A percentile compares a stretch with the other conserved stretches of the same genome.
These are phyloP conservation scores for Hericium erinaceus DNA, from an alignment of 768 basidiomycete genomes.

Conservation along the genomic window DNA sequence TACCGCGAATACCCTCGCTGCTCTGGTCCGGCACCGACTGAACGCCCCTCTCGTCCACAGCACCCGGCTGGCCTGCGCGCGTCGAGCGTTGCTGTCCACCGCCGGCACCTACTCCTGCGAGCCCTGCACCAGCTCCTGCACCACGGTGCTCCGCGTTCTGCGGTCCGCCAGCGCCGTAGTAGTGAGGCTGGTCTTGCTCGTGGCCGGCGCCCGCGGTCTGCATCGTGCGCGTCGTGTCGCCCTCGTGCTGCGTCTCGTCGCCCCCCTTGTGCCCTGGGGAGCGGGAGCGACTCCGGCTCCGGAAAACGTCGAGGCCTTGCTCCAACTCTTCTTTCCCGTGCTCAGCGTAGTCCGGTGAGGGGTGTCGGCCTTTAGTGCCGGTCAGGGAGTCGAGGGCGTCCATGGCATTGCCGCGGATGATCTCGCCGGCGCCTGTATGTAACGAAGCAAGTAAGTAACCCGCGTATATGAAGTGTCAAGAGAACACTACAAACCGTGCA, in stretches of 20 bases:
- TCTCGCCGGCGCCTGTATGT: background rate
- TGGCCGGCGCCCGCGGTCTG: no score
- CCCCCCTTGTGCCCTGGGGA: no score
- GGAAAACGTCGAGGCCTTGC: no score
- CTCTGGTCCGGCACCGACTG: background rate
- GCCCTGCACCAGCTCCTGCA: background rate
- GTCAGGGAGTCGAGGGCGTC: background rate
- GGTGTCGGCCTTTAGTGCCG: background rate
- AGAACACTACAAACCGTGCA: background rate
- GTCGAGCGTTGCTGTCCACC: background rate
- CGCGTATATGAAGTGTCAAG: background rate
- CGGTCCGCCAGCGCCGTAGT: background rate
- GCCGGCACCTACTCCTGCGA: background rate
- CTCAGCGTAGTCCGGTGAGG: background rate
- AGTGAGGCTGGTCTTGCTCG: no score
- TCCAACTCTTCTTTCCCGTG: background rate
- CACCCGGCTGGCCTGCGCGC: background rate
- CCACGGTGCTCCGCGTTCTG: background rate
- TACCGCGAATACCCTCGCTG: background rate
- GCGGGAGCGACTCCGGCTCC: no score
- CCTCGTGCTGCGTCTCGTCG: no score
- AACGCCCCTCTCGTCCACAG: background rate
- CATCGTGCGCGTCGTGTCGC: no score
- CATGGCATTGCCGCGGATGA: background rate
- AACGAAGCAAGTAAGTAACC: background rate